Base-by-base conservation (phyloP, 257 asterid genomes). In the Solanum ahanhuiri region DNA sequence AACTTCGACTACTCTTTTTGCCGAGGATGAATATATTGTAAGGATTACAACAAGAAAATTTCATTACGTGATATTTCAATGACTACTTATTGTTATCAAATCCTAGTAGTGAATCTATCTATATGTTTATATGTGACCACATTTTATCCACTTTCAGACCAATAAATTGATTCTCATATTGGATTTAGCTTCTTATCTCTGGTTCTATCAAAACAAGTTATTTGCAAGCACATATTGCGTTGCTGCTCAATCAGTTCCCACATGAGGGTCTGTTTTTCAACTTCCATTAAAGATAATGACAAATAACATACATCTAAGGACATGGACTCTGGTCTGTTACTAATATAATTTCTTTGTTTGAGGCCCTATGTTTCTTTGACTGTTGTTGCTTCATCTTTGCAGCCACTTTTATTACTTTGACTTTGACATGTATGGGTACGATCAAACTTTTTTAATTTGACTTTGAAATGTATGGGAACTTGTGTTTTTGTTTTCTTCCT, bases 1-100 rank as follows among this genome's bases (percentile, higher is more conserved):
- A 83, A 92, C 94, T 12, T 96, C 89, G 86, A 95, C 94, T 20
- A 76, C 87, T 70, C 91, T 94, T 35, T 91, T 93, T 25, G 86
- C 64, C 2, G 92, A 93, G 67, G 99, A 95, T 83, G 98, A 95
- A 86, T 96, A 94, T 87, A 90, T 96, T 60, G 99, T 93, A 93
- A 91, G 92, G 60, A 18, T 39, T 83, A 86, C 31, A 43, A 81
- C 43, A 77, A 41, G 63, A 43, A 23, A 12, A 23, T 43, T 7
- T 77, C 64, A 77, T 15, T 77, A 14, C 9, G 3, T 77, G 39
- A 25, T 25, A 77, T 15, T 77, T 43, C 4, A 15, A 25, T 77
- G 17, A 43, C 37, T 23, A 77, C 83, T 77, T 41, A 77, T n/a
- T 43, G 23, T 77, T 43, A 25, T 43, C 9, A 43, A 43, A 77